These are phyloP conservation scores for Scenedesmus sp. DNA, from an alignment of 163 green algal species.

Conservation along the genomic window DNA sequence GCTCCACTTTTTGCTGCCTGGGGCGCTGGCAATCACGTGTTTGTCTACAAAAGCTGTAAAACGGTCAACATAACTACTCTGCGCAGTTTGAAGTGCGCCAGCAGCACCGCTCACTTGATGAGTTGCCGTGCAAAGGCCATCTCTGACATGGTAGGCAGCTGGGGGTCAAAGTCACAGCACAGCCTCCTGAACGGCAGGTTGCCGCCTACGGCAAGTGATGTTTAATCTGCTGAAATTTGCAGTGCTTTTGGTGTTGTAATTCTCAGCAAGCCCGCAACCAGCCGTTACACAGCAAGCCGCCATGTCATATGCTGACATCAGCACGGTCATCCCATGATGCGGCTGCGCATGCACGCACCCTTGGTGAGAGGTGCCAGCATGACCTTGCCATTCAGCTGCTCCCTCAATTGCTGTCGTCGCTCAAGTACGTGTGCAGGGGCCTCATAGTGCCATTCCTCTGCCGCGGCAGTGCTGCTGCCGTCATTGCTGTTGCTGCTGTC, in stretches of 20 bases:
- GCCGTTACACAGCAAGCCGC: not conserved
- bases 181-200: constrained; percentile 85
- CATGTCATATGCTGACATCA: not conserved
- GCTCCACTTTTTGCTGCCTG: no score
- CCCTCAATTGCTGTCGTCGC: constrained; percentile 20
- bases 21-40: no score
- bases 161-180: constrained; percentile 75
- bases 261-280: no score
- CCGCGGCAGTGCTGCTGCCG: constrained; percentile 6
- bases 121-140: constrained; percentile 81
- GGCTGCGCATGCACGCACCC: not conserved
- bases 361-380: constrained; percentile 30
- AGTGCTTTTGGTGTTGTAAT: no score
- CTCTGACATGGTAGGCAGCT: constrained; percentile 72
- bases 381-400: not conserved
- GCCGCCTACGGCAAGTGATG: constrained; percentile 51
- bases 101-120: constrained; percentile 60
- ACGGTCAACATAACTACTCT: no score
- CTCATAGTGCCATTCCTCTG: constrained; percentile 41
- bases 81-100: not conserved
- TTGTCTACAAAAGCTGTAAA: no score
- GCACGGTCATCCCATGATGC: not conserved
- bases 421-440: constrained; percentile 30
- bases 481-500: not conserved
- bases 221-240: no score